Conservation (phyloP, 108 stramenopile genomes). For the Pseudonitzschia multistriata region DNA sequence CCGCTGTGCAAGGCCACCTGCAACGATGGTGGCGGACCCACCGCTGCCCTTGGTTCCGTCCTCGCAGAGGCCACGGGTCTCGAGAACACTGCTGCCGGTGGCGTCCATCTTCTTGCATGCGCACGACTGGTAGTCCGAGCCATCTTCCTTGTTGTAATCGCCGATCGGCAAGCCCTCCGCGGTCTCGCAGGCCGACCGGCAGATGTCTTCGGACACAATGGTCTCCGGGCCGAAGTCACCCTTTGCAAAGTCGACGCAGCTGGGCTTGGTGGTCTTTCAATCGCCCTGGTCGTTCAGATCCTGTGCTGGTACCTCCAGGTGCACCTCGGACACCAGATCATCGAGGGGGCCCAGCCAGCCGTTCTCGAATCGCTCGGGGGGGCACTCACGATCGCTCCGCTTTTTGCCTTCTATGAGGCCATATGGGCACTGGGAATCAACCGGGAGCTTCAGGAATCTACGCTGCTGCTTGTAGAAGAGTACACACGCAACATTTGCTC, state of each 20-base stretch:
- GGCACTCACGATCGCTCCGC: conserved; percentile 52
- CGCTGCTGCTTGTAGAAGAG: conserved; percentile 31
- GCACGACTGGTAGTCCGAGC: not conserved
- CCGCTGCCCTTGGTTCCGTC: not conserved
- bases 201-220: not conserved
- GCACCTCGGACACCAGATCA: conserved; percentile 47
- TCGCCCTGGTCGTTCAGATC: conserved; percentile 42
- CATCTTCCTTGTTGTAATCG: not conserved
- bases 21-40: not conserved
- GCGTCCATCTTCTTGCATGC: not conserved
- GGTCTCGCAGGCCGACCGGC: not conserved
- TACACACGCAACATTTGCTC: conserved; percentile 45
- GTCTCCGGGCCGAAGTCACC: not conserved
- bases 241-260: not conserved
- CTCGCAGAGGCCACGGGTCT: not conserved
- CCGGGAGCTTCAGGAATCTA: conserved; percentile 36
- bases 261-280: too few relatives aligned
- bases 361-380: conserved; percentile 44
- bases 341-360: conserved; percentile 63
- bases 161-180: not conserved
- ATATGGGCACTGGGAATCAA: conserved; percentile 55
- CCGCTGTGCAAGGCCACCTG: too few relatives aligned
- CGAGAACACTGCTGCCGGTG: not conserved
- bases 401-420: conserved; percentile 68
- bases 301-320: conserved; percentile 63